Base-by-base conservation (phyloP, 1,284 basidiomycete species). In the Fistulina hepatica region DNA sequence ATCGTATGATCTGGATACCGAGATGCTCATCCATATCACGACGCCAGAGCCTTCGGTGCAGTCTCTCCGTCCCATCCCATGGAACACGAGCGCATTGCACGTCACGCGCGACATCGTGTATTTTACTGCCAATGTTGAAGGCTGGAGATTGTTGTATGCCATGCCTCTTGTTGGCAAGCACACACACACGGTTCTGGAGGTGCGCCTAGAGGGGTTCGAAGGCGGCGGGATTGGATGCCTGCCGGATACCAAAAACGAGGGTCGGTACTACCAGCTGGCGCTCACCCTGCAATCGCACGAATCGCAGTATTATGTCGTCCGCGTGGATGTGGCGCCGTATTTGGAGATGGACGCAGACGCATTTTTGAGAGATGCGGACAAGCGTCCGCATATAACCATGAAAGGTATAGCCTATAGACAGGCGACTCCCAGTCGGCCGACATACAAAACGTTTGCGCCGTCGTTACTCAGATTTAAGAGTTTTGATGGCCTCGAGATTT, bases 401-500 rank as follows among this genome's bases (percentile, higher is more conserved):
- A 40, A 40, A 10, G 16, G 43, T 23, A 26, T 32, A 3, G 19
- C 39, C n/a, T 46, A 44, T 26, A 39, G 20, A n/a, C 45, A 44
- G 34, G 42, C 45, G 5, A 26, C 40, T 19, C 42, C 45, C 2
- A 31, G 40, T 23, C 42, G 42, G 15, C 26, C 40, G 1, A 24
- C 34, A 7, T 46, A 32, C 20, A 32, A 30, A 12, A 46, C 45
- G 8, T 34, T 41, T 21, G 40, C 45, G 5, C 36, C 42, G 6
- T 41, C 41, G 32, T 27, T 22, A 16, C 11, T 46, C 20, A 36
- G 37, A 3, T 46, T 44, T 42, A 44, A 44, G 32, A 46, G 45
- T 35, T 46, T 46, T 11, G 45, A 46, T 33, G 45, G 40, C 3
- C 21, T 46, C 25, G 40, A 46, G 25, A 44, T 46, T 19, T 42